Conservation (phyloP, 495 filamentous ascomycete species). For the Penicillium dipodomyicola region DNA sequence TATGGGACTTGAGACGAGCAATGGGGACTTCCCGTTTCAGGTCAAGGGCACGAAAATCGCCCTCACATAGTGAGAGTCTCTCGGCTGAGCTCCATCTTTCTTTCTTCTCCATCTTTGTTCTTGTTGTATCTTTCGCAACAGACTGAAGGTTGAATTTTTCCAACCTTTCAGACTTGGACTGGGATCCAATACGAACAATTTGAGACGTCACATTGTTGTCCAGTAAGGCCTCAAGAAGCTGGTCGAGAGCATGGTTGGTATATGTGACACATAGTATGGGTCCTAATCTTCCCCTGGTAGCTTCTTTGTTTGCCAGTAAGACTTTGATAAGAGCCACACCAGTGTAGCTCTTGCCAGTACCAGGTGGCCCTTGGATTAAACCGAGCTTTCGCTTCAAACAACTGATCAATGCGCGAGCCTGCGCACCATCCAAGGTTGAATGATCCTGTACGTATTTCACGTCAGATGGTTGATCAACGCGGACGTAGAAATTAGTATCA, state of each 20-base stretch:
- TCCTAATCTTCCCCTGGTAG: constrained; percentile 43
- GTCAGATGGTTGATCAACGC: constrained; percentile 38
- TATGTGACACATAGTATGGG: constrained; percentile 67
- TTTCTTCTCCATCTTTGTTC: constrained; percentile 43
- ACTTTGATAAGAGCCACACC: constrained; percentile 61
- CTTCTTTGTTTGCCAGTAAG: constrained; percentile 55
- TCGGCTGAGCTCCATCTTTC: constrained; percentile 14
- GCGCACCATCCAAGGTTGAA: constrained; percentile 56
- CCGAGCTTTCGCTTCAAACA: constrained; percentile 56
- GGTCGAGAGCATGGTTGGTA: constrained; percentile 74
- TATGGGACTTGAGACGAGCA: neutral
- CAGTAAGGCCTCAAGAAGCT: constrained; percentile 64
- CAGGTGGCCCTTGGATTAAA: constrained; percentile 78
- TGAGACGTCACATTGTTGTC: constrained; percentile 50
- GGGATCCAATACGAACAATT: constrained; percentile 68
- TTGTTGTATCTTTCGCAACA: constrained; percentile 29
- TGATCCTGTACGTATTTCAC: constrained; percentile 35
- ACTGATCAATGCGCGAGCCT: constrained; percentile 55
- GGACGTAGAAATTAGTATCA: constrained; percentile 27
- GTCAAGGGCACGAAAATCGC: constrained; percentile 10
- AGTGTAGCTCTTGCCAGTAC: constrained; percentile 71
- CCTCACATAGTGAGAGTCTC: constrained; percentile 16
- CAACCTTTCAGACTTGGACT: constrained; percentile 57
- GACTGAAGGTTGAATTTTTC: constrained; percentile 41
- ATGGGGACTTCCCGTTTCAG: neutral